Percentiles rank a stretch among this genome's conserved stretches.
Evolutionary conservation across 345 rosid genomes (phyloP).

Genomic region (Heritiera fomes): DNA sequence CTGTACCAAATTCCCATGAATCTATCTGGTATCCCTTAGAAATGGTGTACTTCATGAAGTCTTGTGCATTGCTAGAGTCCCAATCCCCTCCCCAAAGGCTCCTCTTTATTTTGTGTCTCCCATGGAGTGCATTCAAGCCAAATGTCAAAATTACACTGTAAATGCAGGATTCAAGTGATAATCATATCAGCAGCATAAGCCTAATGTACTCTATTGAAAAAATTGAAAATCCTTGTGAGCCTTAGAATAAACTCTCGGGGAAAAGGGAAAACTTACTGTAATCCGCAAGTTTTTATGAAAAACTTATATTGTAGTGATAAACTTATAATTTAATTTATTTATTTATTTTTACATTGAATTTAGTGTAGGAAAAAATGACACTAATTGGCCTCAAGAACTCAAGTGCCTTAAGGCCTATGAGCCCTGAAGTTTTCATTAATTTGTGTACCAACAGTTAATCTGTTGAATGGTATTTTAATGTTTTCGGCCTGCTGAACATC

Average conservation of each 20-base stretch:
- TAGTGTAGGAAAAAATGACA: too few species aligned
- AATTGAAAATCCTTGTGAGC: neutral
- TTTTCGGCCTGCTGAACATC: too few species aligned
- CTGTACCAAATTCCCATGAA: conserved; percentile 94
- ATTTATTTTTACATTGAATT: too few species aligned
- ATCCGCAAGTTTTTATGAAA: too few species aligned
- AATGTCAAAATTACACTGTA: conserved; percentile 78
- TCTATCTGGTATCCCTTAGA: conserved; percentile 74
- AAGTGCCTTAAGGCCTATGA: too few species aligned
- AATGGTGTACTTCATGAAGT: conserved; percentile 75
- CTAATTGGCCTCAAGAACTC: too few species aligned
- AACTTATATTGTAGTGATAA: too few species aligned
- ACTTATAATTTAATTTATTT: too few species aligned
- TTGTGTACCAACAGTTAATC: too few species aligned
- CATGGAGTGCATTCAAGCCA: conserved; percentile 85
- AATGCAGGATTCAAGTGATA: conserved; percentile 22
- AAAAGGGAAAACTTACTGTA: too few species aligned
- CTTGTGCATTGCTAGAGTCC: conserved; percentile 73
- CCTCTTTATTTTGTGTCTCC: conserved; percentile 64
- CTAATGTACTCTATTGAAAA: neutral
- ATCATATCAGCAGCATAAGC: conserved; percentile 1
- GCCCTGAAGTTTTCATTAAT: too few species aligned
- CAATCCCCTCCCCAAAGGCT: conserved; percentile 83
- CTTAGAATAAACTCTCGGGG: neutral
- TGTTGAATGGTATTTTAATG: too few species aligned